Conservation (phyloP, 106 monocot species). For the Dioscorea dumetorum region DNA sequence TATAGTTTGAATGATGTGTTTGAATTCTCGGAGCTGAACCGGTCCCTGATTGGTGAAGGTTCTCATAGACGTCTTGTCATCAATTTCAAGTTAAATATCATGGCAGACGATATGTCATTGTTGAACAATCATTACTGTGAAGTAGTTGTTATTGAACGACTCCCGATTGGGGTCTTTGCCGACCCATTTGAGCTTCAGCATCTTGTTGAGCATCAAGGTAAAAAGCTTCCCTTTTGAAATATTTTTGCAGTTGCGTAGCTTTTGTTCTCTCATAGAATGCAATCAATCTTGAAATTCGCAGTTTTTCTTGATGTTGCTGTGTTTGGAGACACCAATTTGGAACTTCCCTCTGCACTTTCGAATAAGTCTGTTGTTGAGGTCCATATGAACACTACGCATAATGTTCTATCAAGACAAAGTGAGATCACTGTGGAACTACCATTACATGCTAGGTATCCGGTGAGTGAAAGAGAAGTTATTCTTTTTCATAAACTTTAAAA, state of each 20-base stretch:
- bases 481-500: too few relatives aligned
- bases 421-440: constrained; percentile 51
- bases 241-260: not conserved
- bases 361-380: constrained; percentile 70
- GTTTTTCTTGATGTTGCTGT: constrained; percentile 66
- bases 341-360: constrained; percentile 81
- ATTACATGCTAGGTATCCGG: constrained; percentile 91
- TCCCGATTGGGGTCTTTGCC: constrained; percentile 79
- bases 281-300: constrained; percentile 18
- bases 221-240: not conserved
- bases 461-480: constrained; percentile 21
- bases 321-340: constrained; percentile 83
- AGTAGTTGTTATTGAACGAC: constrained; percentile 55
- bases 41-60: constrained; percentile 66
- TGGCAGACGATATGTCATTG: constrained; percentile 8
- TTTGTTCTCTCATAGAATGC: not conserved
- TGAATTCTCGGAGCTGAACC: constrained; percentile 9
- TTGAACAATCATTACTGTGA: constrained; percentile 39
- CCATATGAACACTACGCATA: constrained; percentile 33
- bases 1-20: constrained; percentile 5
- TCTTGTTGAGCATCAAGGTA: constrained; percentile 53
- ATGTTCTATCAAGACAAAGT: not conserved
- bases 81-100: constrained; percentile 21
- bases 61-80: constrained; percentile 65
- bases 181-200: constrained; percentile 87